These are phyloP conservation scores for Phytophthora agathidicida DNA, from an alignment of 352 stramenopile species.

Conservation along the genomic window DNA sequence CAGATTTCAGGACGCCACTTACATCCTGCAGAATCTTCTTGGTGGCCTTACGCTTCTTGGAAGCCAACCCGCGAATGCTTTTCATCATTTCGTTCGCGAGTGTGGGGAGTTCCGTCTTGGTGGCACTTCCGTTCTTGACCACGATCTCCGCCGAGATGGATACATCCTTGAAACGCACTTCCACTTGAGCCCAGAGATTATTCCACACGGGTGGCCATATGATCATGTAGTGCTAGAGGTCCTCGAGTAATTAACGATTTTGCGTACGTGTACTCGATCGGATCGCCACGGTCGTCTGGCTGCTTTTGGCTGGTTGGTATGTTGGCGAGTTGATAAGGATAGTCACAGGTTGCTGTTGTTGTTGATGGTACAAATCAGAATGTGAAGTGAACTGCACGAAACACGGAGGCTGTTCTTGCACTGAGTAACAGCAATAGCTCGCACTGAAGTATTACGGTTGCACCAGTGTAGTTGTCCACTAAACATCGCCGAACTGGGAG, in stretches of 20 bases:
- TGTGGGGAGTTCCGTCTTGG: slow-evolving; percentile 25
- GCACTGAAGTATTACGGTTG: too few species aligned
- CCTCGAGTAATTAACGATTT: slow-evolving; percentile 11
- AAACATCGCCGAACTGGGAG: too few species aligned
- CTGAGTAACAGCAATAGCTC: too few species aligned
- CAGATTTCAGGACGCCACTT: slow-evolving; percentile 30
- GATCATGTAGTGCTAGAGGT: slow-evolving; percentile 5
- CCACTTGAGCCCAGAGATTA: slow-evolving; percentile 33
- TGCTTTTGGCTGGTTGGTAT: too few species aligned
- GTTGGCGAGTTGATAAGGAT: too few species aligned
- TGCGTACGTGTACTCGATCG: slow-evolving; percentile 11
- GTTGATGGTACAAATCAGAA: too few species aligned
- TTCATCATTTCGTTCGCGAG: slow-evolving; percentile 26
- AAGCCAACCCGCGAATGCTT: slow-evolving; percentile 4
- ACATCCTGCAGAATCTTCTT: slow-evolving; percentile 24
- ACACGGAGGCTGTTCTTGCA: too few species aligned
- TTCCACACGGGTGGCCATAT: slow-evolving; percentile 13
- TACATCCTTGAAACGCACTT: slow-evolving; percentile 17
- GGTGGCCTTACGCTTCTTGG: slow-evolving; percentile 15
- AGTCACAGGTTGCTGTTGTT: too few species aligned
- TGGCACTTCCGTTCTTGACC: slow-evolving; percentile 9
- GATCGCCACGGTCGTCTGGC: neutral
- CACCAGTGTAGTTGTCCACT: too few species aligned
- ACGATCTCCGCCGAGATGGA: slow-evolving; percentile 19
- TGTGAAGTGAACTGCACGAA: too few species aligned